Conservation (phyloP, 2,329 filamentous ascomycete genomes). For the Acephala macrosclerotiorum region DNA sequence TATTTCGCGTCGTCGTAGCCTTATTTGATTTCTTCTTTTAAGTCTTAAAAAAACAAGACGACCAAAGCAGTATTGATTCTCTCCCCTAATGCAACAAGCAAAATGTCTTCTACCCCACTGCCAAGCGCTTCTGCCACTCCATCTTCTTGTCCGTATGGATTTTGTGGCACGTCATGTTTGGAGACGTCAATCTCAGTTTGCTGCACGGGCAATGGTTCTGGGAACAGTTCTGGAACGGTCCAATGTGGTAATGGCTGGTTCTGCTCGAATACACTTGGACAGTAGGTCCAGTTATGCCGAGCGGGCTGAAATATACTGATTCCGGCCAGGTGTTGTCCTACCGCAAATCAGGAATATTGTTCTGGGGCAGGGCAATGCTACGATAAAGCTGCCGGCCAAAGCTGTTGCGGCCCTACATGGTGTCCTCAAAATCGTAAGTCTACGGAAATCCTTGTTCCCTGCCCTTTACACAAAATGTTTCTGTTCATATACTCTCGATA, state of each 20-base stretch:
- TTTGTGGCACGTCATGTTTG: background rate
- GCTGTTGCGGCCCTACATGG: background rate
- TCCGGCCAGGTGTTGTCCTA: background rate
- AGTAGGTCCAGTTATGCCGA: background rate
- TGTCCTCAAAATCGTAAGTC: conserved; percentile 1
- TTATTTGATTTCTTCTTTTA: background rate
- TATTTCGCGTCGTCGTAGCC: background rate
- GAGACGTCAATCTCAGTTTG: background rate
- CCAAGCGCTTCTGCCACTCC: background rate
- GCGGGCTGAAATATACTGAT: background rate
- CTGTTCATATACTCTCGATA: too few relatives aligned
- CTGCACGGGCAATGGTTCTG: conserved; percentile 1
- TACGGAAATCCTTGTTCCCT: background rate
- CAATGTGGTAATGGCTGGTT: conserved; percentile 1
- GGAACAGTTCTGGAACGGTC: conserved; percentile 4
- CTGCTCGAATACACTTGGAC: background rate
- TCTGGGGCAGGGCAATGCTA: background rate
- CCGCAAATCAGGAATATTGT: conserved; percentile 2
- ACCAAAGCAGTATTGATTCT: background rate
- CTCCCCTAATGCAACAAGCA: background rate
- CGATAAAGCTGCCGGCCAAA: background rate
- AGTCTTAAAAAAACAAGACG: background rate
- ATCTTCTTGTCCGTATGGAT: background rate
- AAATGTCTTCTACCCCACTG: background rate
- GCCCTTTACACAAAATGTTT: background rate